Evolutionary conservation across 345 rosid genomes (phyloP).

Genomic region (Camelina laxa): DNA sequence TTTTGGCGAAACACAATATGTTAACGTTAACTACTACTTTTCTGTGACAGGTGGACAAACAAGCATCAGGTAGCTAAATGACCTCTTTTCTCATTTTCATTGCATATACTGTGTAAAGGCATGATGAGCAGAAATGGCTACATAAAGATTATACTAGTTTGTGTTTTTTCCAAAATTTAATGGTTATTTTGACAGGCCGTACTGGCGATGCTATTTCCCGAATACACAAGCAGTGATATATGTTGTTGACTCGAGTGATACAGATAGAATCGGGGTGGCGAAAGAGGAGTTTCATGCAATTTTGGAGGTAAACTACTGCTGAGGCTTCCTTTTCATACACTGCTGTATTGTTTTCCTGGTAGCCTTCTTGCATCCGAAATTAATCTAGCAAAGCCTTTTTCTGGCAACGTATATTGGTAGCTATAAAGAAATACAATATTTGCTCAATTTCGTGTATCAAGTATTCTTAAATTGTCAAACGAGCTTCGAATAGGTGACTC

Average conservation of each 20-base stretch:
- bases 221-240: constrained; percentile 56
- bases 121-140: neutral
- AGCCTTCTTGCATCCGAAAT: neutral
- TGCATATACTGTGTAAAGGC: constrained; percentile 2
- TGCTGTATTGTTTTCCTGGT: neutral
- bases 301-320: constrained; percentile 51
- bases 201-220: constrained; percentile 75
- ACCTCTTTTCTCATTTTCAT: neutral
- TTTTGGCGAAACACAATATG: neutral
- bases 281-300: constrained; percentile 71
- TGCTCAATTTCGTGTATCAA: constrained; percentile 7
- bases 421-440: neutral
- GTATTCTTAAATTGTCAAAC: neutral
- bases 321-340: constrained; percentile 4
- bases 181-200: constrained; percentile 56
- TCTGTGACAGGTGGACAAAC: constrained; percentile 64
- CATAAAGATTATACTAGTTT: constrained; percentile 5
- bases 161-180: neutral
- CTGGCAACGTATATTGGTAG: neutral
- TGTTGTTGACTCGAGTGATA: constrained; percentile 68
- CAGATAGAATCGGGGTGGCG: constrained; percentile 56
- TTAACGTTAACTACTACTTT: constrained; percentile 29
- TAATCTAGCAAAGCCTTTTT: neutral
- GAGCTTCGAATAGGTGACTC: constrained; percentile 12
- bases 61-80: constrained; percentile 57